Base-by-base conservation (phyloP, 352 stramenopile species). In the Phytophthora uliginosa region DNA sequence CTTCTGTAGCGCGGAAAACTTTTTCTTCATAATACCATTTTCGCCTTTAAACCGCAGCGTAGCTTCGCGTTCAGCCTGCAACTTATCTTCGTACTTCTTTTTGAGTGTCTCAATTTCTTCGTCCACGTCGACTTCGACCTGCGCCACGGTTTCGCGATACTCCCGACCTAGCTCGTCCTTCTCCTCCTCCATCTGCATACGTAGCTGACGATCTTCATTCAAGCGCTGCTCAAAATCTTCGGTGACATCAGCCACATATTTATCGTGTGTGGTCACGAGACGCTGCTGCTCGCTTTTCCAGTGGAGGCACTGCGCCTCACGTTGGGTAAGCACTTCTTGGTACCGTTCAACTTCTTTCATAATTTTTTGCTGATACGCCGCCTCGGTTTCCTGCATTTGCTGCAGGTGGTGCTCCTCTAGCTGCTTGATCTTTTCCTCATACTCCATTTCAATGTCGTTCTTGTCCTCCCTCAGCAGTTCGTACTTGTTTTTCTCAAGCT, bases 1-100 rank as follows among this genome's bases (percentile, higher is more conserved):
- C 71, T 98, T 97, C 64, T 96, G 90, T 17, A 98, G 73, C 0
- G 81, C 84, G 0, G 83, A 89, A 59, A 98, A 98, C 51, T 98
- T 98, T 77, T 97, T 98, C 74, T 97, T 98, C 93, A 98, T 98
- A 60, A 98, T 96, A 9, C 89, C 92, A 77, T 98, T 98, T 67
- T 98, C 94, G 7, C 86, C 94, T 69, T 97, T 98, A n/a, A 98
- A 93, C 18, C 90, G 79, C 60, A 98, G 63, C 17, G 92, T 98
- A 3, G 88, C 91, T 45, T 98, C 89, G 7, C 89, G 82, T 64
- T 98, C 93, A 6, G 79, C 87, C 38, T 85, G 84, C 28, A 98
- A 73, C 69, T 97, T 97, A 20, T 88, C 84, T 63, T 97, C 90
- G 60, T 98, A 98, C 56, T 91, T 90, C 24, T 81, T 81, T 69